Base-by-base conservation (phyloP, 805 yeast genomes). In the Candida maltosa region DNA sequence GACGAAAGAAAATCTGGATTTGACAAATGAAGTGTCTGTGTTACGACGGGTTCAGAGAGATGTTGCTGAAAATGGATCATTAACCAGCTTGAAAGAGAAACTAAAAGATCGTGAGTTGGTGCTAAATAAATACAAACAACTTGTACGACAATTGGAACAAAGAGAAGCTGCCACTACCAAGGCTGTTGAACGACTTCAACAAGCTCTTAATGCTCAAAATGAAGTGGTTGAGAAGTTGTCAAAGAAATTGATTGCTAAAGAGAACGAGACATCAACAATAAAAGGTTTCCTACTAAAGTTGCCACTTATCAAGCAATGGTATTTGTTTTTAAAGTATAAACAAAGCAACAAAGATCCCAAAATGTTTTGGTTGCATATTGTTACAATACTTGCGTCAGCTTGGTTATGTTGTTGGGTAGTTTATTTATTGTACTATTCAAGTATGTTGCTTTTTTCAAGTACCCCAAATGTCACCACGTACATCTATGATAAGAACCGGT, bases 251-350 rank as follows among this genome's bases (percentile, higher is more conserved):
- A 31, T 32, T 10, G 14, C 31, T 8, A 17, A 19, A 18, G 14
- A 29, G 4, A 32, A 35, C 4, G 11, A 23, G 9, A 30, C 11
- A 14, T 21, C 24, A n/a, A 20, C 28, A 12, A 34, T 54, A 8
- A 42, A 43, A n/a, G 31, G 32, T 10, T 47, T 60, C 23, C 5
- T 58, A 6, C 24, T 34, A 7, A 51, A 49, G 18, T 35, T 62
- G 16, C 69, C 69, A 3, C 45, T 60, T 27, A 34, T 61, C 10
- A 56, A 53, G 32, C 65, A 62, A 34, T 54, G 54, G 34, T 49
- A 50, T 31, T 38, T 42, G 28, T 56, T 41, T 28, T 49, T 39
- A 40, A 48, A 49, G 30, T 62, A 58, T 28, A 49, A 48, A 32
- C 41, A 53, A 26, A 55, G 48, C 10, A 50, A 47, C 26, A 45